Evolutionary conservation across 202 grass and related monocot genomes (phyloP), one percentile per base, ranked within the genome.

Genomic region (Panicum virgatum): DNA sequence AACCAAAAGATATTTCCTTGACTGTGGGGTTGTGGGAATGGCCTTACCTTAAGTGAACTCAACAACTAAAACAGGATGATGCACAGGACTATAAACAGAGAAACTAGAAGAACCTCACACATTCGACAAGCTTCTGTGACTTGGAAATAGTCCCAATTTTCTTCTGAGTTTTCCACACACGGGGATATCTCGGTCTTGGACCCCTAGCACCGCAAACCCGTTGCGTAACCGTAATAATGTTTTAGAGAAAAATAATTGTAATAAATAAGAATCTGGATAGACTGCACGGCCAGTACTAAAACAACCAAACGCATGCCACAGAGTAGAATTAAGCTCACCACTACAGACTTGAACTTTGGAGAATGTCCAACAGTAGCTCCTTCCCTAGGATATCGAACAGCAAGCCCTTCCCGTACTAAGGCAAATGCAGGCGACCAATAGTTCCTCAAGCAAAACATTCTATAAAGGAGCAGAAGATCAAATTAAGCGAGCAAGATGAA

Each of bases 71-170:
- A 57, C 62, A 34, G 52, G 20, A 52, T 3, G 18, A 59, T 66
- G 4, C 20, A 45, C 20, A 83, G 5, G 20, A 62, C n/a, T 52
- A 52, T 67, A 69, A 86, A 19, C 5, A 82, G 57, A 2, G 63
- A 88, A 83, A 77, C 69, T 13, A 77, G 38, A 86, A 88, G 85
- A 89, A 92, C 62, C 93, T 94, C 88, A 99, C 92, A 92, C 89
- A 96, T 82, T 96, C 66, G 78, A 94, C 93, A 90, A 96, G 91
- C 80, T 99, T 99, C 40, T 99, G 85, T 63, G 96, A 93, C 89
- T 99, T 99, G 15, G 96, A 99, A 70, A 99, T 81, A 11, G 96
- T 96, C 44, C 91, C 93, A 15, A 99, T 90, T 87, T 90, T 91
- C 69, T 91, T 99, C 2, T 50, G 78, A 20, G 87, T 78, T 81